Evolutionary conservation across 768 basidiomycete genomes (phyloP).

Genomic region (Calocybe cyanea): DNA sequence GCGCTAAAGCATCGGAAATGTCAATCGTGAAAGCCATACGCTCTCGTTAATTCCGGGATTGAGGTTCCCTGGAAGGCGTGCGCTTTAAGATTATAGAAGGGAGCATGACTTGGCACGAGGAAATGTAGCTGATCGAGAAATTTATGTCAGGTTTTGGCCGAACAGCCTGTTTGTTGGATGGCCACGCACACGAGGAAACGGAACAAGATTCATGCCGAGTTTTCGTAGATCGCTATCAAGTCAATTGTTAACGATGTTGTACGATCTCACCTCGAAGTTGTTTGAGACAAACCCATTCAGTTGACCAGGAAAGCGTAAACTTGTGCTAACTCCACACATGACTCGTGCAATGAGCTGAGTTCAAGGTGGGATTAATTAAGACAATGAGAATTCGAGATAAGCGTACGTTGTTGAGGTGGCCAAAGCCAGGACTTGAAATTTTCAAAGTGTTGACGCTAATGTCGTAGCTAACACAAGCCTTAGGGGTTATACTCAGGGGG

Average conservation of each 20-base stretch:
- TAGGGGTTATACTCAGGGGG: not conserved
- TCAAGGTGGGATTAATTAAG: conserved; percentile 1
- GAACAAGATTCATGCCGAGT: conserved; percentile 90
- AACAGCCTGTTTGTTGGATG: not conserved
- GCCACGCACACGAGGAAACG: conserved; percentile 80
- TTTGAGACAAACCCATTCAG: conserved; percentile 65
- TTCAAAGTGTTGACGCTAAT: conserved; percentile 66
- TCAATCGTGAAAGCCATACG: conserved; percentile 39
- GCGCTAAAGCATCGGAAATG: not conserved
- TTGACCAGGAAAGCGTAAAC: conserved; percentile 90
- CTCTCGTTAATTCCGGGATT: conserved; percentile 67
- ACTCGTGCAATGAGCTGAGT: conserved; percentile 71
- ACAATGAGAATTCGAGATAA: not conserved
- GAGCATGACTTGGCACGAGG: conserved; percentile 93
- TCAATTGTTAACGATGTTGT: conserved; percentile 6
- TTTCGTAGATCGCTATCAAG: conserved; percentile 73
- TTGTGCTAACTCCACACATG: conserved; percentile 93
- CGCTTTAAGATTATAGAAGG: conserved; percentile 69
- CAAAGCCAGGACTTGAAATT: conserved; percentile 58
- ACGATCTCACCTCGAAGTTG: not conserved
- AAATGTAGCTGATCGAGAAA: conserved; percentile 72
- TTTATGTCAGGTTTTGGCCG: not conserved
- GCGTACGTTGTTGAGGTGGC: conserved; percentile 66
- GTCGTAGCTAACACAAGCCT: conserved; percentile 51
- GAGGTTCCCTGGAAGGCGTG: conserved; percentile 57